Evolutionary conservation across 2,329 filamentous ascomycete species (phyloP).

Genomic region (Tolypocladium paradoxum): DNA sequence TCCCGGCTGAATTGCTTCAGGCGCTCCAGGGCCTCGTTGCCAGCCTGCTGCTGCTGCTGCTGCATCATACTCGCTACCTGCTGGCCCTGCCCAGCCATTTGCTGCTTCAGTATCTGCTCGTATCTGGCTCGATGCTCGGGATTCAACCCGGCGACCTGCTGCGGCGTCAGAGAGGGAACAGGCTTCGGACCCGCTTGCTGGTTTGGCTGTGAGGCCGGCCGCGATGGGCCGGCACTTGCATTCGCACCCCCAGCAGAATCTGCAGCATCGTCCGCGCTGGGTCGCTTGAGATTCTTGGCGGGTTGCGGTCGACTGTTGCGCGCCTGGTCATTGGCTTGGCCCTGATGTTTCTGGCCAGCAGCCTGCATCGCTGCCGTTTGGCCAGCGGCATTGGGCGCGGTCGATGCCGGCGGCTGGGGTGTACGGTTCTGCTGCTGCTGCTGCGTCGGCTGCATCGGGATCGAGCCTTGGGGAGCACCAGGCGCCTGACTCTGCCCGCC

Average conservation of each 20-base stretch:
- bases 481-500: constrained; percentile 28
- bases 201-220: constrained; percentile 15
- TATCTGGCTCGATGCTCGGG: constrained; percentile 35
- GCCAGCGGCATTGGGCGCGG: constrained; percentile 30
- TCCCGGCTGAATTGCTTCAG: constrained; percentile 27
- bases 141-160: constrained; percentile 27
- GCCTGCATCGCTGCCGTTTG: constrained; percentile 24
- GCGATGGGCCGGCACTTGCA: constrained; percentile 5
- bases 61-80: constrained; percentile 6
- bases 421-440: constrained; percentile 36
- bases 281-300: constrained; percentile 38
- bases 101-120: constrained; percentile 25
- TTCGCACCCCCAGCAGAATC: constrained; percentile 16
- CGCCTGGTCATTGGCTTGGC: constrained; percentile 13
- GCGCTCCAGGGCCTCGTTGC: constrained; percentile 16
- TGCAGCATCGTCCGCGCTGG: constrained; percentile 33
- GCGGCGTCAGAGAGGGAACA: constrained; percentile 14
- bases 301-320: constrained; percentile 14
- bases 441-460: constrained; percentile 45
- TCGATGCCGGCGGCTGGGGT: constrained; percentile 26
- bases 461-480: constrained; percentile 34
- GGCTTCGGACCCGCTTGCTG: constrained; percentile 12
- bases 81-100: constrained; percentile 14
- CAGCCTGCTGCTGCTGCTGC: constrained; percentile 7
- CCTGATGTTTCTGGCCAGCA: constrained; percentile 17